These are phyloP conservation scores for Physcomitrellopsis africana DNA, from an alignment of 225 moss, liverwort and hornwort species.

Conservation along the genomic window DNA sequence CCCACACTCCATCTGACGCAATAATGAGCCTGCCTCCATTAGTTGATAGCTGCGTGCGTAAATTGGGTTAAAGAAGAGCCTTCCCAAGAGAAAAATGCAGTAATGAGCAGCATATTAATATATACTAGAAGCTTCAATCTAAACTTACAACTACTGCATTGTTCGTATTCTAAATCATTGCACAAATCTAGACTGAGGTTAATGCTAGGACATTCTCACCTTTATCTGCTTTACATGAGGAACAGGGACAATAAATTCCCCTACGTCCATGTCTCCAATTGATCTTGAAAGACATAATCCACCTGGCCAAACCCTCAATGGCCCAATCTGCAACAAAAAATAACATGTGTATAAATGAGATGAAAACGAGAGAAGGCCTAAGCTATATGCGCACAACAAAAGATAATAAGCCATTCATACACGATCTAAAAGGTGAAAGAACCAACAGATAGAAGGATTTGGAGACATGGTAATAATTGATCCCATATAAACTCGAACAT, in stretches of 20 bases:
- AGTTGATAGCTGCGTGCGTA: slow-evolving; percentile 52
- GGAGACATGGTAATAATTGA: background rate
- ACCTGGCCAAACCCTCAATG: slow-evolving; percentile 88
- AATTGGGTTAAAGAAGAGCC: slow-evolving; percentile 5
- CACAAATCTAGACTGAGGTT: background rate
- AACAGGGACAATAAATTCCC: too few relatives aligned
- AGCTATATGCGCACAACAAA: too few relatives aligned
- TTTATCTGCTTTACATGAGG: slow-evolving; percentile 60
- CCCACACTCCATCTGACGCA: slow-evolving; percentile 93
- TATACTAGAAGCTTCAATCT: background rate
- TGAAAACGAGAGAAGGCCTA: slow-evolving; percentile 12
- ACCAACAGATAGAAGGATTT: background rate
- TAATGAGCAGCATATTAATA: background rate
- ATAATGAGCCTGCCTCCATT: slow-evolving; percentile 79
- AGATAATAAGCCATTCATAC: background rate
- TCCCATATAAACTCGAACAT: background rate
- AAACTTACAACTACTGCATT: background rate
- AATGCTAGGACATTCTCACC: slow-evolving; percentile 26
- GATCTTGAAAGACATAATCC: too few relatives aligned
- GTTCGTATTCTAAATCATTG: background rate
- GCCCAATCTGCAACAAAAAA: slow-evolving; percentile 66
- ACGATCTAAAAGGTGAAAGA: background rate
- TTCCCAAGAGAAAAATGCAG: background rate
- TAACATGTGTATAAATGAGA: background rate
- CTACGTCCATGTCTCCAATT: too few relatives aligned